Base-by-base conservation (phyloP, 1,284 basidiomycete genomes). In the Cutaneotrichosporon cutaneum region DNA sequence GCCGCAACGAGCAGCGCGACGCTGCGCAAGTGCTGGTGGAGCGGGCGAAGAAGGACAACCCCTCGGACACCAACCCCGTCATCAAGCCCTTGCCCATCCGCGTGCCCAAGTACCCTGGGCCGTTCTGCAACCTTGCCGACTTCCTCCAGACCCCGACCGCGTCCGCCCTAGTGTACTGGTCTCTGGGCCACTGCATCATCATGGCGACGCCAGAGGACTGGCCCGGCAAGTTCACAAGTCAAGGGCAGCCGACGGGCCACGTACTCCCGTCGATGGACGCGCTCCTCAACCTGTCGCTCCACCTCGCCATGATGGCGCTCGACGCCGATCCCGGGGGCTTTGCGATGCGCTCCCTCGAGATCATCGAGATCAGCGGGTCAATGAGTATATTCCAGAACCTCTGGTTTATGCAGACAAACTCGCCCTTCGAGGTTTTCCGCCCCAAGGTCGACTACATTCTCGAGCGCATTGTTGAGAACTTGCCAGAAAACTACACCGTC, bases 1-100 rank as follows among this genome's bases (percentile, higher is more conserved):
- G 92, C 13, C 85, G 94, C 33, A 99, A 99, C 78, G 90, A 94
- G 74, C 86, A 94, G 48, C 92, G 97, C 72, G 91, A 94, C 73
- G 94, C 93, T n/a, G 92, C 95, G 70, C 85, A 84, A 35, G 85
- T 90, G 7, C 81, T 98, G 50, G 83, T 86, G 56, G 85, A 84
- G 57, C 83, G 90, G 53, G 73, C 88, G 56, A 87, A 86, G 82
- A 86, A 85, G 74, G 85, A 85, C 9, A 79, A 84, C 26, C 70
- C 80, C 7, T 55, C 60, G 24, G 58, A 62, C 11, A 48, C 63
- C 14, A 87, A 90, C 56, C 87, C 90, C 0, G 86, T 94, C 21
- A 82, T 94, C 60, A 82, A 89, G 3, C 93, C 93, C 0, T 85
- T 83, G 61, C 83, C 85, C 1, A 83, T 93, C 54, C 82, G 82